phyloP scores from a whole-genome alignment of 257 asterid species.

The Voacanga thouarsii region DNA sequence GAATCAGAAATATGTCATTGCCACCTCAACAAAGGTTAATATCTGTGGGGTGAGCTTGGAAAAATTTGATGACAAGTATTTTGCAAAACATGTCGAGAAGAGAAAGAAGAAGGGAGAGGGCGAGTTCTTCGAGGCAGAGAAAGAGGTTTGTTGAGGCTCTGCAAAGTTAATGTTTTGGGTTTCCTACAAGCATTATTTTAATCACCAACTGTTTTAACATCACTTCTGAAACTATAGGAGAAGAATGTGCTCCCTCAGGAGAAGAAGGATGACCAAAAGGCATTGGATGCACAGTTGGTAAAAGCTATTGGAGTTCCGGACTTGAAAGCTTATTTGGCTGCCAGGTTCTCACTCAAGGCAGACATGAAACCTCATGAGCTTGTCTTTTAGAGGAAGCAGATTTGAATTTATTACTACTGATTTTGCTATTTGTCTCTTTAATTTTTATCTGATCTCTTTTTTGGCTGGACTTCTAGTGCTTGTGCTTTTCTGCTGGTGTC shows the following conservation, averaged over 20 bases:
- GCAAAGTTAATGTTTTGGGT: too few species aligned
- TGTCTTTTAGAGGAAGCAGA: slow-evolving; percentile 18
- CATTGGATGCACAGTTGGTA: slow-evolving; percentile 14
- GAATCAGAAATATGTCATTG: slow-evolving; percentile 63
- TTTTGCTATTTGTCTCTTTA: neutral
- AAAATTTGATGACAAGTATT: slow-evolving; percentile 59
- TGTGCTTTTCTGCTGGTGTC: neutral
- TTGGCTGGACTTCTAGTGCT: neutral
- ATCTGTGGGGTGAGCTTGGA: slow-evolving; percentile 44
- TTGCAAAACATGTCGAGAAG: slow-evolving; percentile 55
- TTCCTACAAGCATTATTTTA: neutral
- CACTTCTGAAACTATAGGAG: slow-evolving; percentile 26
- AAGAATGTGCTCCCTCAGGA: slow-evolving; percentile 42
- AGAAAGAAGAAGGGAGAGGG: slow-evolving; percentile 49
- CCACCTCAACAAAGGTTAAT: slow-evolving; percentile 61
- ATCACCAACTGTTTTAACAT: too few species aligned
- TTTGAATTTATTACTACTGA: neutral
- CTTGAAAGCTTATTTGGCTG: slow-evolving; percentile 23
- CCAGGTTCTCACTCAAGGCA: slow-evolving; percentile 26
- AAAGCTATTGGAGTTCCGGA: slow-evolving; percentile 22
- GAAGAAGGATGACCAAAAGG: slow-evolving; percentile 38
- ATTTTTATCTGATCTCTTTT: neutral
- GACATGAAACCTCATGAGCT: slow-evolving; percentile 34
- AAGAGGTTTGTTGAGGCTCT: slow-evolving; percentile 28
- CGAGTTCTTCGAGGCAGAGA: slow-evolving; percentile 56